Percentiles rank a stretch among this genome's conserved stretches.
These are phyloP conservation scores for Medicago arabica DNA, from an alignment of 306 rosid species.

Conservation along the genomic window DNA sequence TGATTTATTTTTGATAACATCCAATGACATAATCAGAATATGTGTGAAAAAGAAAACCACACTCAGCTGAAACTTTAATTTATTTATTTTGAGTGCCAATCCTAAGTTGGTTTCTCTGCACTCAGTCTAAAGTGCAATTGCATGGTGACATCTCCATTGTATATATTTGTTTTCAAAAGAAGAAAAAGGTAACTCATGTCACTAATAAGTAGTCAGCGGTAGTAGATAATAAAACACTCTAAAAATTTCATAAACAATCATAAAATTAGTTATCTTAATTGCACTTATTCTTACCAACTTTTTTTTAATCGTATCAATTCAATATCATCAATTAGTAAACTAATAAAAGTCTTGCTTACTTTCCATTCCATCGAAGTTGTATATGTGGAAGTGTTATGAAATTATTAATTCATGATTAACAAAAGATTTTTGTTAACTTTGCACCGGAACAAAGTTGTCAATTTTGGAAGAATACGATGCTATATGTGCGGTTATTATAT, in stretches of 20 bases:
- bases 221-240: background rate
- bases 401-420: conserved; percentile 9
- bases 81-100: background rate
- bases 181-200: background rate
- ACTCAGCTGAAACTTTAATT: background rate
- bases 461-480: conserved; percentile 29
- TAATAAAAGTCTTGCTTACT: background rate
- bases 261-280: too few relatives aligned
- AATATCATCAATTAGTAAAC: too few relatives aligned
- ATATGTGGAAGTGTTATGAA: background rate
- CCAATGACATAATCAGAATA: background rate
- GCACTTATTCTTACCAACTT: too few relatives aligned
- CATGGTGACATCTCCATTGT: background rate
- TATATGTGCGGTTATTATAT: background rate
- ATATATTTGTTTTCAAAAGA: background rate
- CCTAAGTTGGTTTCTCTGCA: background rate
- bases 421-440: conserved; percentile 18
- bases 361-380: background rate
- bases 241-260: background rate
- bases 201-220: background rate
- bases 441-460: conserved; percentile 21
- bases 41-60: conserved; percentile 6
- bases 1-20: background rate
- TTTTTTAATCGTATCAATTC: too few relatives aligned
- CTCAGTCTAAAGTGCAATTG: background rate